Evolutionary conservation across 306 rosid genomes (phyloP).

Genomic region (Sindora glabra): DNA sequence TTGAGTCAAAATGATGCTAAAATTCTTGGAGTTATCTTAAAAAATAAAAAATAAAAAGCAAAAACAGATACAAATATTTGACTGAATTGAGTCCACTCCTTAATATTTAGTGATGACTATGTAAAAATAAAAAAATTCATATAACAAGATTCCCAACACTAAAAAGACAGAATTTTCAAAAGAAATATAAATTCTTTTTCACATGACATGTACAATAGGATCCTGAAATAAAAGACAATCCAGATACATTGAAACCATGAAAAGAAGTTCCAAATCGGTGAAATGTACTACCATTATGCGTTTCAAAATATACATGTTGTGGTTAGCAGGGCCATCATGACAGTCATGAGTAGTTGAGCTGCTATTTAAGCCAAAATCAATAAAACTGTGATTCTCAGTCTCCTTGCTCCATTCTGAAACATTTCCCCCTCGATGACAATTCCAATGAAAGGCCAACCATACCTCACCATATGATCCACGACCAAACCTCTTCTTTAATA

Average conservation of each 20-base stretch:
- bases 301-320: conserved; percentile 73
- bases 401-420: conserved; percentile 29
- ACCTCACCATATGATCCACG: conserved; percentile 99
- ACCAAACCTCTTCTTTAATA: conserved; percentile 74
- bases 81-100: no score
- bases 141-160: no score
- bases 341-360: conserved; percentile 41
- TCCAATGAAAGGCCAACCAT: conserved; percentile 92
- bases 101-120: no score
- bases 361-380: conserved; percentile 11
- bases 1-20: no score
- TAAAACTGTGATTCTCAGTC: conserved; percentile 21
- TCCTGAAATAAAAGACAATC: conserved; percentile 18
- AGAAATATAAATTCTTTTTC: neutral
- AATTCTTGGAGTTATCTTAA: no score
- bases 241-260: conserved; percentile 10
- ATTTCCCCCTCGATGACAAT: conserved; percentile 51
- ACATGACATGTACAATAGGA: no score
- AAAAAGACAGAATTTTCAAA: no score
- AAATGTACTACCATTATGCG: conserved; percentile 76
- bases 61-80: no score
- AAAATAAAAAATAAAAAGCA: no score
- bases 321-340: conserved; percentile 42
- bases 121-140: no score
- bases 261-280: conserved; percentile 5